Base-by-base conservation (phyloP, 2,329 filamentous ascomycete genomes). In the Arthroderma sp. region DNA sequence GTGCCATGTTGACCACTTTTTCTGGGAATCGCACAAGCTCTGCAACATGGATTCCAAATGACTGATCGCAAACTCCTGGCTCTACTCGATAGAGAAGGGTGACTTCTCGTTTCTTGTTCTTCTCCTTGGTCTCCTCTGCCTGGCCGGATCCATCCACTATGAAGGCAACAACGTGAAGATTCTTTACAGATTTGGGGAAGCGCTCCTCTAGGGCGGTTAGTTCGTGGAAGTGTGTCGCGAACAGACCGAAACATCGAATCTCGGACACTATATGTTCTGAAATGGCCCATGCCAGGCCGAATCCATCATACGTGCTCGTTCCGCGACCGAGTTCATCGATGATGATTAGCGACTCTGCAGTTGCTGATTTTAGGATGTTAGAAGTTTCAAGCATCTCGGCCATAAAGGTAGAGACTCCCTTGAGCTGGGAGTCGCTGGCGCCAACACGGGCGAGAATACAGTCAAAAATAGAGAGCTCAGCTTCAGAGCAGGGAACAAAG, bases 1-100 rank as follows among this genome's bases (percentile, higher is more conserved):
- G 94, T n/a, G 91, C 91, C 93, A 98, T 98, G 51, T 87, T 86
- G 49, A 98, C 84, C 10, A 98, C 93, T 68, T 98, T 98, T 55
- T 86, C 82, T 0, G 91, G 91, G 68, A 98, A 98, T 38, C 88
- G 80, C 15, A 98, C 91, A 4, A 98, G 75, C 68, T 98, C 91
- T 1, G 91, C 91, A 9, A 98, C 93, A 65, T 98, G 91, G 55
- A 98, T 98, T 55, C 91, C 91, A 62, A 98, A 98, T 47, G 83
- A 91, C 68, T 98, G 91, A 63, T 98, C 91, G 60, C 87, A 95
- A 55, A 98, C 83, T 40, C 91, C 91, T 0, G 86, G 85, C 58
- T 94, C 86, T 32, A 98, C 91, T 68, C 94, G 94, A 72, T 98
- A 98, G 4, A 98, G 75, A 5, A 98, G 74, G 1, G 89, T 96